These are phyloP conservation scores for Pseudozyma thailandica DNA, from an alignment of 1,284 basidiomycete genomes.

Conservation along the genomic window DNA sequence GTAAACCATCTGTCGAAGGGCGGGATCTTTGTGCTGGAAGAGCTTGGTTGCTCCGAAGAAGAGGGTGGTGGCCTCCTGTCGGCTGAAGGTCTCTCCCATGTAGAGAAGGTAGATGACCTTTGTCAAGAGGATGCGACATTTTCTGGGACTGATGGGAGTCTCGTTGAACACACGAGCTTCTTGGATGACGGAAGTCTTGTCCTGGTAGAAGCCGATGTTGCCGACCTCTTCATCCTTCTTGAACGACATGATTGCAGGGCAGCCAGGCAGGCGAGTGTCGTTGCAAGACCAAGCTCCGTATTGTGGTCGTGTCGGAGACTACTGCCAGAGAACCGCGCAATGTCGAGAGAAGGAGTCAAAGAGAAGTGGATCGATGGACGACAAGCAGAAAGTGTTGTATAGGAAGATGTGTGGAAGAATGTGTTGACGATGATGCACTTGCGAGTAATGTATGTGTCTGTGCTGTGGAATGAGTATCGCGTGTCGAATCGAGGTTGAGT, in stretches of 20 bases:
- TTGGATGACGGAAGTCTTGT: conserved; percentile 72
- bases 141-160: conserved; percentile 85
- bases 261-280: conserved; percentile 12
- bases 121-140: conserved; percentile 94
- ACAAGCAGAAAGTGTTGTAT: background rate
- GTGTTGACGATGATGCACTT: conserved; percentile 7
- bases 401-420: conserved; percentile 1
- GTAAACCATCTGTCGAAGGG: conserved; percentile 97
- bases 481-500: conserved; percentile 12
- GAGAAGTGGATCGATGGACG: background rate
- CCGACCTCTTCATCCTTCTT: conserved; percentile 68
- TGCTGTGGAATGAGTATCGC: conserved; percentile 12
- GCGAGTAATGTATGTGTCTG: no score
- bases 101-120: conserved; percentile 96
- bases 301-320: conserved; percentile 2
- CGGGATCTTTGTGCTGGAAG: conserved; percentile 98
- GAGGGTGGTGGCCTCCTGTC: conserved; percentile 94
- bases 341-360: conserved; percentile 3
- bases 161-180: conserved; percentile 99
- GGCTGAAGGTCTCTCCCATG: conserved; percentile 91
- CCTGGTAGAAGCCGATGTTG: conserved; percentile 64
- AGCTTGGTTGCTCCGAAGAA: conserved; percentile 99
- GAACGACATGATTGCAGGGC: conserved; percentile 60
- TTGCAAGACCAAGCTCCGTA: conserved; percentile 5
- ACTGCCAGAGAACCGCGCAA: background rate